Evolutionary conservation across 805 yeast genomes (phyloP).

Genomic region (Candida taoyuanica): DNA sequence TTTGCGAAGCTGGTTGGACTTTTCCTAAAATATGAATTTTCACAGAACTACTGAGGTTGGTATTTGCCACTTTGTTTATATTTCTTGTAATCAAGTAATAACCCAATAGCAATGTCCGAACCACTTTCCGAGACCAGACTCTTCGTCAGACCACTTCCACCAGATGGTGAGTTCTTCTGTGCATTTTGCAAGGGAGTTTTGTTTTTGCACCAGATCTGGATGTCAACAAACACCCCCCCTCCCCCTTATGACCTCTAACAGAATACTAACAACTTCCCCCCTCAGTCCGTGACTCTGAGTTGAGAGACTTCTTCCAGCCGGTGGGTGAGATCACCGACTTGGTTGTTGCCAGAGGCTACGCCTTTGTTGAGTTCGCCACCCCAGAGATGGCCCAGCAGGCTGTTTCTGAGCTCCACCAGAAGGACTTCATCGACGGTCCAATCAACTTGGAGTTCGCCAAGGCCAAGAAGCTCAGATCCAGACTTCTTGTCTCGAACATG

Average conservation of each 20-base stretch:
- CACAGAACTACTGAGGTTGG: no score
- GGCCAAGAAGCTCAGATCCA: slow-evolving; percentile 56
- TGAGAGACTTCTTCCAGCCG: slow-evolving; percentile 63
- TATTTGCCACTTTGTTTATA: no score
- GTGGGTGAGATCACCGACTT: slow-evolving; percentile 66
- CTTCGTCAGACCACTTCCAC: slow-evolving; percentile 61
- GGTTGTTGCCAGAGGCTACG: slow-evolving; percentile 76
- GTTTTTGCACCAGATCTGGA: no score
- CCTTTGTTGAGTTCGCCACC: slow-evolving; percentile 79
- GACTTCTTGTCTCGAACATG: slow-evolving; percentile 64
- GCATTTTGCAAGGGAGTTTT: neutral
- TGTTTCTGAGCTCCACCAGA: slow-evolving; percentile 70
- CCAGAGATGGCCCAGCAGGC: slow-evolving; percentile 71
- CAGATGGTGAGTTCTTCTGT: slow-evolving; percentile 35
- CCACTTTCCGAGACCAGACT: slow-evolving; percentile 40
- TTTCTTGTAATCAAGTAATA: no score
- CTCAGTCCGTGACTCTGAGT: slow-evolving; percentile 45
- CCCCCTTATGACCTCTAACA: no score
- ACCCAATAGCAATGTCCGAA: slow-evolving; percentile 15
- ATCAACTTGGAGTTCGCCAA: slow-evolving; percentile 40
- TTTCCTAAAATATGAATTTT: no score
- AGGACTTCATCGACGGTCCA: slow-evolving; percentile 53
- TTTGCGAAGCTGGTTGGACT: no score
- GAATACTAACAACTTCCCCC: slow-evolving; percentile 9
- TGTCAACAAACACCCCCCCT: no score